Percentiles rank a stretch among this genome's conserved stretches.
Conservation (phyloP, 2,329 filamentous ascomycete species). For the Parastagonospora nodorum region DNA sequence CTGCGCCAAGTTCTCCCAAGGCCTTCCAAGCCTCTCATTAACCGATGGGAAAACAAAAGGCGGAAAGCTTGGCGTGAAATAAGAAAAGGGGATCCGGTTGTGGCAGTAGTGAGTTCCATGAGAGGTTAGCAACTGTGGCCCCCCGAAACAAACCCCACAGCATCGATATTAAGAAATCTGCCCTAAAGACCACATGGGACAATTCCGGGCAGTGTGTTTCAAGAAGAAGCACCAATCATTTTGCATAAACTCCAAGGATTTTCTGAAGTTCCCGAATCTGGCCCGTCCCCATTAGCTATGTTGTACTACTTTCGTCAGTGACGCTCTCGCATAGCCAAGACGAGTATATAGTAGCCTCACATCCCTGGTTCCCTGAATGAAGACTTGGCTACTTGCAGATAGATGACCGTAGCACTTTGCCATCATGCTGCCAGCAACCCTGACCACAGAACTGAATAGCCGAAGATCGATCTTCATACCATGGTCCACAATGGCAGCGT, state of each 20-base stretch:
- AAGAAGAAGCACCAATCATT: constrained; percentile 20
- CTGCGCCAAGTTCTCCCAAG: constrained; percentile 15
- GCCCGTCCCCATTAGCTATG: constrained; percentile 5
- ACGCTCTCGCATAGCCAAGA: constrained; percentile 18
- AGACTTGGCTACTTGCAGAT: constrained; percentile 24
- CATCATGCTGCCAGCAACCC: constrained; percentile 18
- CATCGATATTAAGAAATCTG: constrained; percentile 30
- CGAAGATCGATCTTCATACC: constrained; percentile 6
- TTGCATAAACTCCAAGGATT: background rate
- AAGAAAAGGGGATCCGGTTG: constrained; percentile 11
- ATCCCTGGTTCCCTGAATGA: constrained; percentile 14
- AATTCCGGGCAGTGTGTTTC: constrained; percentile 23
- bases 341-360: constrained; percentile 20
- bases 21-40: constrained; percentile 11
- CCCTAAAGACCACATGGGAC: constrained; percentile 26
- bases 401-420: constrained; percentile 11
- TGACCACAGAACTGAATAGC: constrained; percentile 10
- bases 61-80: constrained; percentile 19
- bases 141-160: constrained; percentile 18
- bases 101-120: constrained; percentile 8
- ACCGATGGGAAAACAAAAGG: constrained; percentile 20
- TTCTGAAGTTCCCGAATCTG: background rate
- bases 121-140: constrained; percentile 8
- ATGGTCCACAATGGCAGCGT: constrained; percentile 6
- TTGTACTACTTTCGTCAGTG: background rate